These are phyloP conservation scores for Cynara cardunculus DNA, from an alignment of 129 eudicot species.

Conservation along the genomic window DNA sequence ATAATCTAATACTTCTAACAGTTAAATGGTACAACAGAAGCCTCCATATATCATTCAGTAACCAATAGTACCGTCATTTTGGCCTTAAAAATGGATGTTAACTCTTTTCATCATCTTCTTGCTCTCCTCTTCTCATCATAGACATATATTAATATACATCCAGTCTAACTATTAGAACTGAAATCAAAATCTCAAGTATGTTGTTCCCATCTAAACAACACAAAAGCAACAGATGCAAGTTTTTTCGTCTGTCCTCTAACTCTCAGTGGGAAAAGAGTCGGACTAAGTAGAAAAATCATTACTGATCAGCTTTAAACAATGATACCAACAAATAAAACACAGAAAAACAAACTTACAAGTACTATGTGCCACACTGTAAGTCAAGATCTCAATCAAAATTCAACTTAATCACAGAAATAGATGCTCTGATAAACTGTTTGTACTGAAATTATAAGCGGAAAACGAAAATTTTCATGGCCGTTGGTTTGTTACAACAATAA, in stretches of 20 bases:
- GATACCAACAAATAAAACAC: background rate
- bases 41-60: background rate
- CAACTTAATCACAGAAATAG: slow-evolving; percentile 5
- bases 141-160: background rate
- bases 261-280: background rate
- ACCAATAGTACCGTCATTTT: background rate
- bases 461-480: background rate
- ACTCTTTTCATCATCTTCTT: background rate
- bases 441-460: background rate
- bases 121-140: background rate
- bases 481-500: background rate
- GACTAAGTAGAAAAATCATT: background rate
- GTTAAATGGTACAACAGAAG: background rate
- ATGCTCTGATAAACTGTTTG: background rate
- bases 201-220: slow-evolving; percentile 2
- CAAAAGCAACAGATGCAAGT: background rate
- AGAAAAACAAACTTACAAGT: background rate
- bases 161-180: background rate
- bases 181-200: background rate
- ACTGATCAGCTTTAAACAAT: background rate
- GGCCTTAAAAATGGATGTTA: background rate
- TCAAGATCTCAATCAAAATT: background rate
- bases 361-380: background rate
- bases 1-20: background rate
- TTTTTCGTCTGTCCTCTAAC: background rate